Conservation (phyloP, 805 yeast species). For the Kodamaea laetipori region DNA sequence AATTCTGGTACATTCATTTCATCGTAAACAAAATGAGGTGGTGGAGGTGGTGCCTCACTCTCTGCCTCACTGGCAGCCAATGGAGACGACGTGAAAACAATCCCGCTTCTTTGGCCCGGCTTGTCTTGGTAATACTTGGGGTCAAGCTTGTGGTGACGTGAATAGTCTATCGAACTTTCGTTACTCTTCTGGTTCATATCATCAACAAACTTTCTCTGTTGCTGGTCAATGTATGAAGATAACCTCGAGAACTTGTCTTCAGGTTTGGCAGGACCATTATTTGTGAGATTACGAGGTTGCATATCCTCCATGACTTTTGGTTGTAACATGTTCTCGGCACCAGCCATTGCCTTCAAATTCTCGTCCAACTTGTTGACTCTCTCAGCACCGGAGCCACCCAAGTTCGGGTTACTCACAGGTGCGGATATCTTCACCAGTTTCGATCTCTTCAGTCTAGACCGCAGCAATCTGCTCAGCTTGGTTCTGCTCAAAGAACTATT, state of each 20-base stretch:
- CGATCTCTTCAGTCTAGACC: slow-evolving; percentile 3
- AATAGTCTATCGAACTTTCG: slow-evolving; percentile 13
- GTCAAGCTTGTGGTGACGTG: slow-evolving; percentile 9
- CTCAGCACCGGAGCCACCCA: slow-evolving; percentile 21
- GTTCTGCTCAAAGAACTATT: slow-evolving; percentile 3
- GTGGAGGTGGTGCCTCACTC: slow-evolving; percentile 30
- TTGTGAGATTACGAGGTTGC: slow-evolving; percentile 2
- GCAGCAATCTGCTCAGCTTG: background rate
- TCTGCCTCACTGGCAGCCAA: slow-evolving; percentile 12
- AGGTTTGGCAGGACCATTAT: slow-evolving; percentile 7
- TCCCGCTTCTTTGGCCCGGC: background rate
- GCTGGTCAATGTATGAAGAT: slow-evolving; percentile 29
- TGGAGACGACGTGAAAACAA: background rate
- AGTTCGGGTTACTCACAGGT: slow-evolving; percentile 34
- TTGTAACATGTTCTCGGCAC: slow-evolving; percentile 24
- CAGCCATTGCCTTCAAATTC: slow-evolving; percentile 24
- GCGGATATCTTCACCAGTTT: slow-evolving; percentile 24
- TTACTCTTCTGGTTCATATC: slow-evolving; percentile 10
- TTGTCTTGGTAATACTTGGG: slow-evolving; percentile 12
- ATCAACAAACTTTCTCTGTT: slow-evolving; percentile 20
- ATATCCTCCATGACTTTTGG: slow-evolving; percentile 4
- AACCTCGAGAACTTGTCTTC: slow-evolving; percentile 24
- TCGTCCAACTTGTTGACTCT: slow-evolving; percentile 25
- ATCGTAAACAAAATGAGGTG: slow-evolving; percentile 22
- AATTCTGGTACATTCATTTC: background rate